Percentiles rank a stretch among this genome's conserved stretches.
These are phyloP conservation scores for Quercus bicolor DNA, from an alignment of 306 rosid species.

Conservation along the genomic window DNA sequence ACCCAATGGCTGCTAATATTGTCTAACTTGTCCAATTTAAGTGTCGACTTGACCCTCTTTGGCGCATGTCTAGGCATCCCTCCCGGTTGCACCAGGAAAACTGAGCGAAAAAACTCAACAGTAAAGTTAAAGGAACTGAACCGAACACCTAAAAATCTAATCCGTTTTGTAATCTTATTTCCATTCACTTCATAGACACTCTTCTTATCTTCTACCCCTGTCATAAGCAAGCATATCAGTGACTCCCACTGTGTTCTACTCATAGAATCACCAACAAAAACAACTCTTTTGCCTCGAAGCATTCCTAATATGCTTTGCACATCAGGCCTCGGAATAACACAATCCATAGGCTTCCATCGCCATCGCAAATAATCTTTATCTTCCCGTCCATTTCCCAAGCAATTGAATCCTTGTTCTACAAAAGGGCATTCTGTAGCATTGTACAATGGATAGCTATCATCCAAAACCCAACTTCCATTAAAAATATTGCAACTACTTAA, in stretches of 20 bases:
- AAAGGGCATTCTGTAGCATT: conserved; percentile 83
- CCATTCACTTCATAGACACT: conserved; percentile 73
- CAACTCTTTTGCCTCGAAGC: conserved; percentile 65
- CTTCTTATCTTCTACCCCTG: conserved; percentile 69
- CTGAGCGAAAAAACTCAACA: conserved; percentile 74
- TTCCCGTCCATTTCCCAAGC: conserved; percentile 65
- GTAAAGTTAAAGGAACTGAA: conserved; percentile 75
- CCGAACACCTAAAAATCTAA: conserved; percentile 68
- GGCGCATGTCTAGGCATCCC: conserved; percentile 58
- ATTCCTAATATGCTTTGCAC: conserved; percentile 48
- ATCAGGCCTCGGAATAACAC: conserved; percentile 52
- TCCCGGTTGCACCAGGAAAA: conserved; percentile 71
- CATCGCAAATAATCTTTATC: conserved; percentile 63
- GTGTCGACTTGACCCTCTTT: conserved; percentile 73
- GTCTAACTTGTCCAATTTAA: conserved; percentile 67
- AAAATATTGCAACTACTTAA: conserved; percentile 46
- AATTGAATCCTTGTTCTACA: conserved; percentile 73
- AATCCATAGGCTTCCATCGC: conserved; percentile 72
- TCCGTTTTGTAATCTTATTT: conserved; percentile 60
- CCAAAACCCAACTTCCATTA: conserved; percentile 66
- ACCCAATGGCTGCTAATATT: conserved; percentile 64
- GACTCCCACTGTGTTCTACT: conserved; percentile 94
- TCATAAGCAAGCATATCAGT: conserved; percentile 77
- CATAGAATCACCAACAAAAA: conserved; percentile 91
- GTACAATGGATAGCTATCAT: conserved; percentile 50